Evolutionary conservation across 805 yeast genomes (phyloP).

Genomic region (Lipomyces anomalus): DNA sequence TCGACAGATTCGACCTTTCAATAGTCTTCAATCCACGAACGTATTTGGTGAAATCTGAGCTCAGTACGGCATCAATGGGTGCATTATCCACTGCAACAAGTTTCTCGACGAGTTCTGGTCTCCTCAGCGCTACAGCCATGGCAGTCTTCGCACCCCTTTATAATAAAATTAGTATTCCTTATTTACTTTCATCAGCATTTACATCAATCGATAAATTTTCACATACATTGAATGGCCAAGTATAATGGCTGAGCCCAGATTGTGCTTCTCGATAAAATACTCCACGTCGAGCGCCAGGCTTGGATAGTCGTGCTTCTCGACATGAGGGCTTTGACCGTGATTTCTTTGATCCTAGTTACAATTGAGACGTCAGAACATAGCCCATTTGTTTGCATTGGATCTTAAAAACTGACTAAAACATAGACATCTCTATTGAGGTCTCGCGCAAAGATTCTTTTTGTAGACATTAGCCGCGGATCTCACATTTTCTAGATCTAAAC

Average conservation of each 20-base stretch:
- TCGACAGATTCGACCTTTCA: constrained; percentile 41
- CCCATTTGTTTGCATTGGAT: background rate
- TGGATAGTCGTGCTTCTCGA: constrained; percentile 65
- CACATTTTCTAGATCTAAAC: constrained; percentile 41
- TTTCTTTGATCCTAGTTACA: constrained; percentile 60
- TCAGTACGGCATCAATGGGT: constrained; percentile 61
- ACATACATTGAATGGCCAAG: constrained; percentile 41
- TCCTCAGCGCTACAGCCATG: constrained; percentile 73
- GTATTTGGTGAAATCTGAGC: constrained; percentile 60
- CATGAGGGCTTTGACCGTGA: constrained; percentile 88
- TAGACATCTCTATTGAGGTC: constrained; percentile 34
- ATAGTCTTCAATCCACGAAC: constrained; percentile 58
- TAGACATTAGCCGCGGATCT: too few relatives aligned
- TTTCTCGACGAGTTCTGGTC: constrained; percentile 55
- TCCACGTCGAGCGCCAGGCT: constrained; percentile 84
- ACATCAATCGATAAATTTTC: too few relatives aligned
- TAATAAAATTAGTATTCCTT: constrained; percentile 40
- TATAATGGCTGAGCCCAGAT: constrained; percentile 32
- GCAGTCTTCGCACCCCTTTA: constrained; percentile 95
- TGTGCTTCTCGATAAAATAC: constrained; percentile 49
- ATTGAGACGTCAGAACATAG: background rate
- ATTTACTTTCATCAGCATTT: background rate
- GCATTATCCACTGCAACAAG: constrained; percentile 84
- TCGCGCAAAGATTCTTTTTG: constrained; percentile 31
- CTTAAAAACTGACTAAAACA: constrained; percentile 27